These are phyloP conservation scores for Lasiosphaeria hispida DNA, from an alignment of 495 filamentous ascomycete species.

Conservation along the genomic window DNA sequence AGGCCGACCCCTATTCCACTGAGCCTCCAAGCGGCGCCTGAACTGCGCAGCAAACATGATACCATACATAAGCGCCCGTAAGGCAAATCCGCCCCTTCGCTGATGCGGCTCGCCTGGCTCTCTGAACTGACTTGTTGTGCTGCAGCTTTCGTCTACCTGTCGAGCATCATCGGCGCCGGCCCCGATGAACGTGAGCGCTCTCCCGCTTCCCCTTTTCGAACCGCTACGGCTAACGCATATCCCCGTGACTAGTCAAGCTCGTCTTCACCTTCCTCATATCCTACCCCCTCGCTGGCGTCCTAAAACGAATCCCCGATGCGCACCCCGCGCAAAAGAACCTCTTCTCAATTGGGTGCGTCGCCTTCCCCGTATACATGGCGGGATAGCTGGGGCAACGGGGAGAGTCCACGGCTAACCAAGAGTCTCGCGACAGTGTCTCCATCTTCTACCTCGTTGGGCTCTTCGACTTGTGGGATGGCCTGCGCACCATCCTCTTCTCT, in stretches of 20 bases:
- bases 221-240: constrained; percentile 16
- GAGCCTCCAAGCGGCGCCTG: neutral
- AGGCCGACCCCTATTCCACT: no score
- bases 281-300: constrained; percentile 82
- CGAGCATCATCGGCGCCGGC: constrained; percentile 67
- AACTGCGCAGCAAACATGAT: constrained; percentile 57
- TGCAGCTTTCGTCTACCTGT: constrained; percentile 71
- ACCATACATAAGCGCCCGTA: constrained; percentile 81
- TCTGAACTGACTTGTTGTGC: constrained; percentile 31
- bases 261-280: constrained; percentile 88
- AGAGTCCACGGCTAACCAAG: constrained; percentile 1
- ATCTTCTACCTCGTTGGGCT: constrained; percentile 90
- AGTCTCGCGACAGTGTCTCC: constrained; percentile 49
- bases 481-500: constrained; percentile 75
- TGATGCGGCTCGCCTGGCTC: constrained; percentile 6
- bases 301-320: constrained; percentile 87
- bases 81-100: constrained; percentile 26
- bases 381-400: neutral
- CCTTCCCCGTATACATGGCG: neutral
- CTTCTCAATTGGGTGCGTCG: constrained; percentile 70
- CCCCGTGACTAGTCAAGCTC: constrained; percentile 71
- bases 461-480: constrained; percentile 90
- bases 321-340: constrained; percentile 85
- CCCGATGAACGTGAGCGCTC: constrained; percentile 72
- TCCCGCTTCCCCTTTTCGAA: neutral